phyloP scores from a whole-genome alignment of 805 yeast species.

The Pichia insulana region DNA sequence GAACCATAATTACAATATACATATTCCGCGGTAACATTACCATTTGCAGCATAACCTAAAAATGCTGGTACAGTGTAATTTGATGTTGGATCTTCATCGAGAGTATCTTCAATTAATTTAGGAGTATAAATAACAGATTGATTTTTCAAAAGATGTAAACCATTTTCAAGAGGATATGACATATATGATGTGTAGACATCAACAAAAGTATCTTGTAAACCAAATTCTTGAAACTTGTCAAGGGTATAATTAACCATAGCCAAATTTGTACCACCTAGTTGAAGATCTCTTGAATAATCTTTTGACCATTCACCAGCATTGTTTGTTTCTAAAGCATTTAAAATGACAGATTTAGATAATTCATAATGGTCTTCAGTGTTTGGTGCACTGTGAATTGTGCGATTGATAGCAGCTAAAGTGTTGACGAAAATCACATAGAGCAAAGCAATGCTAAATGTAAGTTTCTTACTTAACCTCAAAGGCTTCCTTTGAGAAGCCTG shows the following conservation, averaged over 20 bases:
- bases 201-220: slow-evolving; percentile 38
- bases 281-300: slow-evolving; percentile 44
- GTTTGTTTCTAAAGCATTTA: slow-evolving; percentile 26
- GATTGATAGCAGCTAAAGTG: too few species aligned
- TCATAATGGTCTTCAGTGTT: neutral
- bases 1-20: slow-evolving; percentile 67
- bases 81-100: slow-evolving; percentile 42
- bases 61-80: slow-evolving; percentile 55
- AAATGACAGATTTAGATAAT: slow-evolving; percentile 8
- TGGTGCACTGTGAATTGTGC: neutral
- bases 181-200: slow-evolving; percentile 56
- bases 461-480: too few species aligned
- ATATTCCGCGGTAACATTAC: slow-evolving; percentile 59
- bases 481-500: too few species aligned
- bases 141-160: slow-evolving; percentile 34
- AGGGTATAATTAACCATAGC: slow-evolving; percentile 51
- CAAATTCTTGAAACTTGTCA: slow-evolving; percentile 49
- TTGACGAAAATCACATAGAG: too few species aligned
- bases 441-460: too few species aligned
- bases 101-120: slow-evolving; percentile 41
- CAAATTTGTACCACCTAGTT: slow-evolving; percentile 47
- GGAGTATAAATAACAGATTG: slow-evolving; percentile 38
- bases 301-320: slow-evolving; percentile 46
- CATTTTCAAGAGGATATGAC: slow-evolving; percentile 52
- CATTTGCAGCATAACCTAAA: slow-evolving; percentile 69